A percentile compares a stretch with the other conserved stretches of the same genome.
Conservation (phyloP, 2,329 filamentous ascomycete genomes). For the Ophiocordyceps camponoti-rufipedis region DNA sequence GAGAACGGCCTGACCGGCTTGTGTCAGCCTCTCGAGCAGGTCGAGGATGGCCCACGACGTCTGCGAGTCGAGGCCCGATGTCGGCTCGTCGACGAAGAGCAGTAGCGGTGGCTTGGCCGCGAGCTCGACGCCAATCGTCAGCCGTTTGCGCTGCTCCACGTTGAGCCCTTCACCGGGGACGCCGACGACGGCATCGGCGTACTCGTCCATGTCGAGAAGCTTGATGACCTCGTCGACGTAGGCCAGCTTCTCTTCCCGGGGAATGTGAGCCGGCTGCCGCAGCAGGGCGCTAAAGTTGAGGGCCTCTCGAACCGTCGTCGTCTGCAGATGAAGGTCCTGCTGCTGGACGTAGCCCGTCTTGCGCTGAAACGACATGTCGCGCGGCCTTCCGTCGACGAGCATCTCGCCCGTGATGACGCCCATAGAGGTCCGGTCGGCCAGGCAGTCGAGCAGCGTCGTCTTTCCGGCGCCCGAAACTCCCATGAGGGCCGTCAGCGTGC, state of each 20-base stretch:
- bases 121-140: constrained; percentile 92
- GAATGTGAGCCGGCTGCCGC: constrained; percentile 60
- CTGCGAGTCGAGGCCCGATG: constrained; percentile 82
- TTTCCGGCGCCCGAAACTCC: constrained; percentile 88
- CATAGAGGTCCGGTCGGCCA: constrained; percentile 75
- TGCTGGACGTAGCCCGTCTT: constrained; percentile 89
- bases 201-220: constrained; percentile 76
- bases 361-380: constrained; percentile 72
- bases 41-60: constrained; percentile 86
- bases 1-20: constrained; percentile 81
- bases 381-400: constrained; percentile 43
- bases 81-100: constrained; percentile 88
- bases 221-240: constrained; percentile 87
- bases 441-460: constrained; percentile 72
- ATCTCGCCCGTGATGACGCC: constrained; percentile 78
- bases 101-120: constrained; percentile 80
- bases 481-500: constrained; percentile 80
- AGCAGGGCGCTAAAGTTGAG: constrained; percentile 73
- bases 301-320: constrained; percentile 74
- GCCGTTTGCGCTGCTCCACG: constrained; percentile 51
- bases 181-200: constrained; percentile 80
- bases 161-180: constrained; percentile 75
- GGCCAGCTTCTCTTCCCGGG: constrained; percentile 58
- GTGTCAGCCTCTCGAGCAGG: constrained; percentile 74
- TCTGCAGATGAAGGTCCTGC: constrained; percentile 75